Evolutionary conservation across 805 yeast species (phyloP), one percentile per base, ranked within the genome.

Genomic region (Cyberlindnera sargentensis): DNA sequence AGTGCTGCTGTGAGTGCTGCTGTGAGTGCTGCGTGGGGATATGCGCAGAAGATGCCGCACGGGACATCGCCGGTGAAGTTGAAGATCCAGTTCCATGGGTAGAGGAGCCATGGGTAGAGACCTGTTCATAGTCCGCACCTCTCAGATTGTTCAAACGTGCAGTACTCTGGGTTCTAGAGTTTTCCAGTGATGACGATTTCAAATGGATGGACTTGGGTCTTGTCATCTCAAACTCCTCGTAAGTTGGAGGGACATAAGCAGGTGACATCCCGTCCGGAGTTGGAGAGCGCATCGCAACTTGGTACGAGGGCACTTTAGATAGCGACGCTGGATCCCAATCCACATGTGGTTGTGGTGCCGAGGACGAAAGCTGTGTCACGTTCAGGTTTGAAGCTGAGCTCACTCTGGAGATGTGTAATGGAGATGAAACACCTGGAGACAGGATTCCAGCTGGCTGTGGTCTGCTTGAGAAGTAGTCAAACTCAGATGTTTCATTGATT

Each of bases 251-350:
- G 15, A 47, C 52, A 60, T 88, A 89, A 2, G 75, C 73, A 1
- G 97, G 97, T 2, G 96, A 81, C 26, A 82, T 63, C 41, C 75
- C 78, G 23, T 68, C 73, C 8, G 71, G 63, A 5, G 64, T 66
- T 37, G 72, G 80, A 3, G 76, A 62, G 53, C 75, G 76, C 61
- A 89, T 63, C 0, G 98, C 97, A 30, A 84, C 81, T 6, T 73
- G 74, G 62, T 91, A 91, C 0, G 95, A 80, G 0, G 98, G 98
- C 6, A 91, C 96, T 39, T 78, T 67, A 23, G 84, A 79, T 49
- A 87, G 51, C 3, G 68, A 62, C 5, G 61, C 60, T 3, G 70
- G 47, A 45, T 74, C 73, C 70, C 72, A 67, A 28, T 66, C 73
- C 10, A 57, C 55, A 6, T 39, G 30, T 8, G 52, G 36, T 8